Evolutionary conservation across 2,329 filamentous ascomycete genomes (phyloP), one percentile per base, ranked within the genome.

Genomic region (Pseudocercospora ulei): DNA sequence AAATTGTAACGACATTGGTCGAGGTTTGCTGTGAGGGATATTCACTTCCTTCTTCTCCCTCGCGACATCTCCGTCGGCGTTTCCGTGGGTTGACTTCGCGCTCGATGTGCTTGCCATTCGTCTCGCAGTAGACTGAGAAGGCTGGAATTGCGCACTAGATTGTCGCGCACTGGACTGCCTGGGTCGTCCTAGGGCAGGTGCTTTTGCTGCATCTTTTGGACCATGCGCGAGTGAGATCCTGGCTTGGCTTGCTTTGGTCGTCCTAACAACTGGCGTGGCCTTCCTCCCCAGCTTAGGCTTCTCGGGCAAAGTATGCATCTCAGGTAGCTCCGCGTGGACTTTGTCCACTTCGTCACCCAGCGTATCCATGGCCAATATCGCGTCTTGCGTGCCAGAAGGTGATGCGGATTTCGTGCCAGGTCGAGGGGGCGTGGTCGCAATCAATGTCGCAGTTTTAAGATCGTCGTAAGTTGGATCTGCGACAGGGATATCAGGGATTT

Each of bases 261-360:
- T 48, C 13, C 56, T 40, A 9, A 56, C 51, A 20, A 52, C 35
- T 19, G 56, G 54, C 8, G 46, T 50, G 11, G 47, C 35, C 39
- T 57, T 43, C 36, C 44, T 52, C 9, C 40, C 27, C n/a, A n/a
- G n/a, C 35, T 46, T 45, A 11, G 42, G 26, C 52, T 58, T 51
- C 51, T 57, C 26, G 8, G 51, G 48, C 12, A 53, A 56, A 4
- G 50, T 47, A 16, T 56, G 54, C 2, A 50, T 39, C 2, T 64
- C 53, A 55, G 46, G 62, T 54, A 47, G 43, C 22, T 50, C 42
- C 5, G 46, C 35, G 12, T 44, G 47, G 28, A 71, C 56, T 25
- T 66, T 61, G 38, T 72, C 68, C 2, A 72, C 60, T 5, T 65
- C 68, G 38, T 73, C 68, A 40, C 72, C 68, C 5, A 71, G 59